phyloP scores from a whole-genome alignment of 805 yeast species.

The Zygosaccharomyces rouxii region DNA sequence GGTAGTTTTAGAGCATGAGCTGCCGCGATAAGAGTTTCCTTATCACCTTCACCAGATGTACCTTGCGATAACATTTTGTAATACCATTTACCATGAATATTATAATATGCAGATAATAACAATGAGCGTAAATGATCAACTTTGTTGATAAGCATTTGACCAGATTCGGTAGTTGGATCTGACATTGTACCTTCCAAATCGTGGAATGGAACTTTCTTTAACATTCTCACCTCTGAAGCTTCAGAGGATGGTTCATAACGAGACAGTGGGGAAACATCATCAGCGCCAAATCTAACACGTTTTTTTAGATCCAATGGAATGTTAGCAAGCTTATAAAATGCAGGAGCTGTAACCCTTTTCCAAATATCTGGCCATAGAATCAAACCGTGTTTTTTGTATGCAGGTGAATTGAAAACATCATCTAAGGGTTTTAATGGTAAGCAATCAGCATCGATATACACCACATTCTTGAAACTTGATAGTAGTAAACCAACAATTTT shows the following conservation, averaged over 20 bases:
- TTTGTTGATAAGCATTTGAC: slow-evolving; percentile 62
- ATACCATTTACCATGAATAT: slow-evolving; percentile 56
- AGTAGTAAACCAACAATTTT: slow-evolving; percentile 70
- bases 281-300: slow-evolving; percentile 32
- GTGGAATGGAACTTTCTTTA: slow-evolving; percentile 45
- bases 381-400: slow-evolving; percentile 48
- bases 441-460: slow-evolving; percentile 75
- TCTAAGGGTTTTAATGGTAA: slow-evolving; percentile 48
- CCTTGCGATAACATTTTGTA: slow-evolving; percentile 70
- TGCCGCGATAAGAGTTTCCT: slow-evolving; percentile 70
- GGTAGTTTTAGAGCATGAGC: slow-evolving; percentile 48
- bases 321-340: slow-evolving; percentile 50
- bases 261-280: slow-evolving; percentile 23
- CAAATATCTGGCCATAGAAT: slow-evolving; percentile 76
- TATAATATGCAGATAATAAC: slow-evolving; percentile 58
- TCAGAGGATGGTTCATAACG: slow-evolving; percentile 12
- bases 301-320: slow-evolving; percentile 36
- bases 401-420: slow-evolving; percentile 39
- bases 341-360: slow-evolving; percentile 64
- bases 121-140: slow-evolving; percentile 54
- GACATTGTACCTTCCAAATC: slow-evolving; percentile 62
- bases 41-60: slow-evolving; percentile 75
- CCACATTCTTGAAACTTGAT: slow-evolving; percentile 69
- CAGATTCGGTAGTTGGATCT: slow-evolving; percentile 66
- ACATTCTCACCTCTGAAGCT: slow-evolving; percentile 11